Evolutionary conservation across 2,329 filamentous ascomycete genomes (phyloP).

Genomic region (Fusarium mexicanum): DNA sequence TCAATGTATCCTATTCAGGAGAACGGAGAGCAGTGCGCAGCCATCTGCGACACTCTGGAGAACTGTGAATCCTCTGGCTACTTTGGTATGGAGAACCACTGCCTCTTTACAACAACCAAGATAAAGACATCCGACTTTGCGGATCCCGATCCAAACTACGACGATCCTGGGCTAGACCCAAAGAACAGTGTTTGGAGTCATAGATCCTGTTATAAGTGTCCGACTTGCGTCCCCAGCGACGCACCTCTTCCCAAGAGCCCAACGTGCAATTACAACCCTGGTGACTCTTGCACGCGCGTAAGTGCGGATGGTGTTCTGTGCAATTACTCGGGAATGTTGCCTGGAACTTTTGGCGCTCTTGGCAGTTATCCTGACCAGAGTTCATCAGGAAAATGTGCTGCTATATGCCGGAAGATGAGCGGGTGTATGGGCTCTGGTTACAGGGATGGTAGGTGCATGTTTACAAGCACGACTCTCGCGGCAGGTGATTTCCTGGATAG

Average conservation of each 20-base stretch:
- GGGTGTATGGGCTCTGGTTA: not conserved
- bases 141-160: not conserved
- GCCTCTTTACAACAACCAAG: slow-evolving; percentile 1
- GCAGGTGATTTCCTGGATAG: not conserved
- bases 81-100: slow-evolving; percentile 6
- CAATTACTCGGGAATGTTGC: not conserved
- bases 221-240: not conserved
- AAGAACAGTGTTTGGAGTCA: slow-evolving; percentile 7
- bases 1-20: slow-evolving; percentile 6
- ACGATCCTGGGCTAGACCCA: not conserved
- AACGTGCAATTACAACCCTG: not conserved
- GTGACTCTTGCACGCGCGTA: not conserved
- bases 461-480: not conserved
- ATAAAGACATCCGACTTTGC: not conserved
- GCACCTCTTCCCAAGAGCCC: not conserved
- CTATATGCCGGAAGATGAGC: not conserved
- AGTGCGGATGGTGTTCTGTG: not conserved
- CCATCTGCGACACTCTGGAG: slow-evolving; percentile 5
- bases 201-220: slow-evolving; percentile 10
- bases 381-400: not conserved
- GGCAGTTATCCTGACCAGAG: not conserved
- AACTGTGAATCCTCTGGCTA: slow-evolving; percentile 6
- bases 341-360: not conserved
- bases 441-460: not conserved
- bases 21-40: slow-evolving; percentile 2